phyloP scores from a whole-genome alignment of 352 stramenopile genomes.

The Phytophthora quininea region DNA sequence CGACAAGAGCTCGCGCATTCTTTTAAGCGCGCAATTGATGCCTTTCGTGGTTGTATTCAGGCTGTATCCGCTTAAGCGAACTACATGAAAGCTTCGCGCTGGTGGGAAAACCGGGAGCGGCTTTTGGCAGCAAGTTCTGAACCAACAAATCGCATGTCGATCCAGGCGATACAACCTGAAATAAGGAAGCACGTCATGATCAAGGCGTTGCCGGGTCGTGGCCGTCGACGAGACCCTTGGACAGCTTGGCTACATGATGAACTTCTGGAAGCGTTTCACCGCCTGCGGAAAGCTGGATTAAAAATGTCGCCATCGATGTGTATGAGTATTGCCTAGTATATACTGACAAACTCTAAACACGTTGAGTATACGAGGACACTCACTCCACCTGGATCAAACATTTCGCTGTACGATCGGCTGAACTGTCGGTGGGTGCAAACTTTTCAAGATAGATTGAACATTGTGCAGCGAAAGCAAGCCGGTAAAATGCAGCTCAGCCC shows the following conservation, averaged over 20 bases:
- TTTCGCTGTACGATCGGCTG: background rate
- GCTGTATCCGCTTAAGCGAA: background rate
- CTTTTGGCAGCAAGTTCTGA: background rate
- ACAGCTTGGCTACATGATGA: conserved; percentile 6
- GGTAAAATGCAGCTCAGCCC: background rate
- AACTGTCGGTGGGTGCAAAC: conserved; percentile 1
- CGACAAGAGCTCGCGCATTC: background rate
- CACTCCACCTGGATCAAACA: too few relatives aligned
- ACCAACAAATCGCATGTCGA: background rate
- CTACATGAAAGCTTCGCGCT: conserved; percentile 1
- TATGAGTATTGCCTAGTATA: background rate
- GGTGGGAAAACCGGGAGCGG: background rate
- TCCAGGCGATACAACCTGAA: background rate
- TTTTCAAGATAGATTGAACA: background rate
- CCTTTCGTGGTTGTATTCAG: background rate
- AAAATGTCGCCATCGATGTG: background rate
- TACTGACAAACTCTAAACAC: background rate
- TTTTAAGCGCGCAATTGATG: background rate
- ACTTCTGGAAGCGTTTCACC: background rate
- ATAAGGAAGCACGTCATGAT: background rate
- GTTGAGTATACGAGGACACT: background rate
- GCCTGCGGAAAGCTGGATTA: conserved; percentile 1
- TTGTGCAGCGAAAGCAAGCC: background rate
- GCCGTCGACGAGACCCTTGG: background rate
- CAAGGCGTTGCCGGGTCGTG: background rate